Evolutionary conservation across 768 basidiomycete genomes (phyloP).

Genomic region (Hydnum rufescens): DNA sequence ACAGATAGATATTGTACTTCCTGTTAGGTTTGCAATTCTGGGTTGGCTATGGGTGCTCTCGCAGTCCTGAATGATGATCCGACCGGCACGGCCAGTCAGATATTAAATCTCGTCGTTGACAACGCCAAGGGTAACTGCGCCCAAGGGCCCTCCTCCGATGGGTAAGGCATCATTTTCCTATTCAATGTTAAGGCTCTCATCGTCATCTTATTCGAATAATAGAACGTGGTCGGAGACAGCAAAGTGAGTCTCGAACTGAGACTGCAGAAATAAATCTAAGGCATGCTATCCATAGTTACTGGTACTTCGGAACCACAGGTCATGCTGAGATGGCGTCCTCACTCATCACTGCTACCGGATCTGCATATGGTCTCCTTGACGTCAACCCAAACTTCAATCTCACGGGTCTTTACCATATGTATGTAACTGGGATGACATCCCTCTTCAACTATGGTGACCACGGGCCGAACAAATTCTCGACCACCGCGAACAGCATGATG

Average conservation of each 20-base stretch:
- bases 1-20: constrained; percentile 1
- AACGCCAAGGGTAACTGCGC: constrained; percentile 70
- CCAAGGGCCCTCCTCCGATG: constrained; percentile 13
- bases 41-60: constrained; percentile 72
- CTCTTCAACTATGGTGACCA: constrained; percentile 70
- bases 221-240: constrained; percentile 76
- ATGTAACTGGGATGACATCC: constrained; percentile 63
- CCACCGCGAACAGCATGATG: constrained; percentile 78
- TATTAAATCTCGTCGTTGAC: constrained; percentile 47
- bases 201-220: constrained; percentile 45
- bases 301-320: constrained; percentile 68
- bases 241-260: constrained; percentile 31
- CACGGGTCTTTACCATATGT: constrained; percentile 72
- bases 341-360: constrained; percentile 71
- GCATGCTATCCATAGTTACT: constrained; percentile 15
- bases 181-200: constrained; percentile 6
- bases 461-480: constrained; percentile 86
- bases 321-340: constrained; percentile 78
- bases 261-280: too few relatives aligned
- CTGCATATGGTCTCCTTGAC: constrained; percentile 49
- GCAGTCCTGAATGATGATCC: constrained; percentile 75
- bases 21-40: constrained; percentile 56
- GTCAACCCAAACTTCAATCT: constrained; percentile 48
- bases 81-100: constrained; percentile 43
- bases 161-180: not conserved